Base-by-base conservation (phyloP, 306 rosid genomes). In the Pachyrhizus erosus region DNA sequence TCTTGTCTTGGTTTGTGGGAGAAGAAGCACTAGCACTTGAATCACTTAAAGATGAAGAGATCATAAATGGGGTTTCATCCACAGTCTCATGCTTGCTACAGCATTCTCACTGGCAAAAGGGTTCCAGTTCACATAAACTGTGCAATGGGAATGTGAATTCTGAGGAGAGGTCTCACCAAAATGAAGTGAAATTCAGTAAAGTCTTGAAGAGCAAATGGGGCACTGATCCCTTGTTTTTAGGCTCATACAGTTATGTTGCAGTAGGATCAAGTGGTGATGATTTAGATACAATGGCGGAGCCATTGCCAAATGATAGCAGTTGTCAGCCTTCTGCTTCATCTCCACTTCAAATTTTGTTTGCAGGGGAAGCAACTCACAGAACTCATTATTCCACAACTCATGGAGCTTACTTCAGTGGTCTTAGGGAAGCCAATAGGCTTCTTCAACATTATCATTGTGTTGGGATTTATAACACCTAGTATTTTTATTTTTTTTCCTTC, bases 301-400 rank as follows among this genome's bases (percentile, higher is more conserved):
- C 98, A 75, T 86, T 95, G 82, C 98, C 98, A 40, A 87, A 80
- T 70, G 79, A 69, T 40, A 82, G 67, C 73, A 85, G 55, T 65
- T 67, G 68, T 58, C 85, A 80, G 8, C n/a, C 88, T 73, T 37
- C 64, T 2, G 73, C 82, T 77, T 79, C 89, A 6, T 90, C 77
- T 74, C 89, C 93, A 31, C 96, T 95, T 83, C 98, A 93, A 76
- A 86, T 96, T 85, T 86, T 96, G 89, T 96, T 96, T 82, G 98
- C 99, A 65, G 98, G 99, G 18, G 99, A 96, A 86, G 98, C 99
- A 66, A 96, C 99, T 17, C 99, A 96, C 85, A 90, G 98, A 90
- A 93, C 94, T 79, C 97, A 96, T 83, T 96, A 96, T 84, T 96
- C 99, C 45, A 96, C 99, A 20, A 96, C 99, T 73, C 99, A 96